Base-by-base conservation (phyloP, 495 filamentous ascomycete genomes). In the Jackrogersella minutella region DNA sequence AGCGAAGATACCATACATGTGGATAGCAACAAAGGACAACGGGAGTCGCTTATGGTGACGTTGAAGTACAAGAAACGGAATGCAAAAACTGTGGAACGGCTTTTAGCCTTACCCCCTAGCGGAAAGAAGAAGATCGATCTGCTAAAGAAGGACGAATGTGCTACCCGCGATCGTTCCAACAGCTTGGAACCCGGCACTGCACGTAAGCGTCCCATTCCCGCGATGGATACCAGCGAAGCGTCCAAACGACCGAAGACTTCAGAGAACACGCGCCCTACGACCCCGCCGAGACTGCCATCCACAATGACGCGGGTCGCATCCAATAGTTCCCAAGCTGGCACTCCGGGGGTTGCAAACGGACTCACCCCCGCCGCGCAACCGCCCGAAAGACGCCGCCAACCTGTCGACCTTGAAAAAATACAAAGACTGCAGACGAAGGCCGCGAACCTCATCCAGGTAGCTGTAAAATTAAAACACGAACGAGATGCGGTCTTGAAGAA, bases 241-340 rank as follows among this genome's bases (percentile, higher is more conserved):
- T 22, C 69, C 26, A 80, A 80, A 44, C 73, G 75, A 33, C 68
- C 66, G 34, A 81, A 70, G 55, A 31, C 72, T 11, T 39, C 58
- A 33, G 69, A 72, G n/a, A 59, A 54, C 49, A 13, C 51, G 22
- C 71, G 31, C 8, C 78, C 80, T 9, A 73, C 76, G 0, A 83
- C 81, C 1, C 80, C 81, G 1, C 76, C 80, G 14, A 81, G 80
- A 55, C 77, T 70, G n/a, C 73, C 80, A 17, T 77, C 78, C 0
- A 66, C 78, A 40, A 83, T 82, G 80, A 78, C 75, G 8, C 77
- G 80, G n/a, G 78, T 79, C 9, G 66, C 79, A 16, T 82, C 81
- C n/a, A 81, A 66, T 59, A 78, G 79, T 46, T 82, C 79, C 3
- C 76, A 78, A 54, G 71, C 68, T 13, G 73, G 73, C 28, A 82